Evolutionary conservation across 1,284 basidiomycete species (phyloP), one percentile per base, ranked within the genome.

Genomic region (Sphagnurus paluster): DNA sequence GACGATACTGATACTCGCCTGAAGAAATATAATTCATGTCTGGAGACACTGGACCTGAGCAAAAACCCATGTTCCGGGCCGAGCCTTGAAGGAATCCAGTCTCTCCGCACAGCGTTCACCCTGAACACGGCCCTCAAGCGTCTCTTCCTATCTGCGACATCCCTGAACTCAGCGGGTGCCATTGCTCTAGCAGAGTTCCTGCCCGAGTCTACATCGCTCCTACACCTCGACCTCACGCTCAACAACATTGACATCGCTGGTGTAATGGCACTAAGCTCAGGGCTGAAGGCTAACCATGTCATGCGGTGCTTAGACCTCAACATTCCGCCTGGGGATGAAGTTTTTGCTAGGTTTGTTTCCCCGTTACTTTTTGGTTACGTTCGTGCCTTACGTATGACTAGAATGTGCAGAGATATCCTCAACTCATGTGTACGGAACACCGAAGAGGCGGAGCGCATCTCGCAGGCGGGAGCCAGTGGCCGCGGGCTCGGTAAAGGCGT

Each of bases 171-270:
- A 0, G 76, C 88, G 1, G 94, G 92, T 3, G 95, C 96, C 0
- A 97, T 99, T 48, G 90, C 93, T 0, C 79, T 99, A 1, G 96
- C 96, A 3, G 95, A 98, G 67, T 98, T 98, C 71, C 76, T 98
- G 2, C 94, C 94, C 0, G 94, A 98, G 63, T 88, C 91, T 0
- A 79, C 77, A 20, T 88, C 87, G 0, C 75, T 98, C 4, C 75
- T 98, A 0, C 94, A 98, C 64, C 81, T 98, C 38, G 91, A 94
- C 64, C 71, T 95, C 21, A 94, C 91, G 0, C 69, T 77, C 57
- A 95, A 95, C 63, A 70, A 75, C 4, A 74, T 98, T 32, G 93
- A 93, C 56, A 77, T 95, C 25, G 94, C 93, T 0, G 93, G 92
- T 13, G 90, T 98, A 5, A 87, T 98, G 80, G 96, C 95, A 0